Conservation (phyloP, 176 grass and related monocot genomes). For the Zoysia japonica region DNA sequence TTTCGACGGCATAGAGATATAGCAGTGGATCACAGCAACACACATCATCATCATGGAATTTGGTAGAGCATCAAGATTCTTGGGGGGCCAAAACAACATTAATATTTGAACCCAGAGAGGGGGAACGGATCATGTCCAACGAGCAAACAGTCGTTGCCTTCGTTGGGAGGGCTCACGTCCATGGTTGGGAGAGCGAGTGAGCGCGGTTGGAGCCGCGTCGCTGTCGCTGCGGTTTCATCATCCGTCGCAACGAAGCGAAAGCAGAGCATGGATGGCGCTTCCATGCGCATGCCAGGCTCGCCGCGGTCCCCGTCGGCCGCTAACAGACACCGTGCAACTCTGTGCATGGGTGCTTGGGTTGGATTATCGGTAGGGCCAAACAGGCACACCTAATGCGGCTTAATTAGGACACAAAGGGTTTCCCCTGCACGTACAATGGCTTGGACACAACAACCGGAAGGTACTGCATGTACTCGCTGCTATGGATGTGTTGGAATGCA, state of each 20-base stretch:
- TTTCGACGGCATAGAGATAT: background rate
- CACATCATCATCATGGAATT: background rate
- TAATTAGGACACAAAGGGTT: slow-evolving; percentile 9
- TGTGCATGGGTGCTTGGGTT: slow-evolving; percentile 5
- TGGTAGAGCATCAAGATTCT: slow-evolving; percentile 8
- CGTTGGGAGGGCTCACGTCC: background rate
- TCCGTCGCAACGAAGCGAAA: background rate
- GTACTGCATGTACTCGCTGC: background rate
- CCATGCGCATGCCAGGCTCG: slow-evolving; percentile 28
- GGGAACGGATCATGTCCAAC: background rate
- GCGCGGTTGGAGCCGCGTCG: slow-evolving; percentile 36
- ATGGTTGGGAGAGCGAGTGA: background rate
- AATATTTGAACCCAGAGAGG: background rate
- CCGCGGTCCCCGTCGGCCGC: slow-evolving; percentile 11
- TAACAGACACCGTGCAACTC: slow-evolving; percentile 1
- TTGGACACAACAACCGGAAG: background rate
- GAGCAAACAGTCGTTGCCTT: slow-evolving; percentile 35
- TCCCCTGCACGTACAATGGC: slow-evolving; percentile 1
- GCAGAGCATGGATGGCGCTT: background rate
- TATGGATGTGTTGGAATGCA: background rate
- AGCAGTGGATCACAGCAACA: background rate
- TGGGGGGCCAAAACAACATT: background rate
- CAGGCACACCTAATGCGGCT: slow-evolving; percentile 30
- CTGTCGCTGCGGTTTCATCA: slow-evolving; percentile 34
- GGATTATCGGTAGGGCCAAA: slow-evolving; percentile 12